Evolutionary conservation across 106 monocot species (phyloP).

Genomic region (Chionographis japonica): DNA sequence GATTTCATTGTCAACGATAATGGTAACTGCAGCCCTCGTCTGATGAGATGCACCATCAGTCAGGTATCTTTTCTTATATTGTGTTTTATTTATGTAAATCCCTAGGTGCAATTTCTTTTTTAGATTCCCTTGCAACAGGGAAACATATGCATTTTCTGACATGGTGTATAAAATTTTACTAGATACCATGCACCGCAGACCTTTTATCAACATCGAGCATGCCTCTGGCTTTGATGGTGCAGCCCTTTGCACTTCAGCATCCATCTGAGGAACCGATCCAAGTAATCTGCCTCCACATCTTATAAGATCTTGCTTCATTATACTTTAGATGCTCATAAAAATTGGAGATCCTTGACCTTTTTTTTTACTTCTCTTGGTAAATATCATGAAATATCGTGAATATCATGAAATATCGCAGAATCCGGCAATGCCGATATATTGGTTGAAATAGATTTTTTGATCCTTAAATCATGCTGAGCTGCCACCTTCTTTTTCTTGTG

Average conservation of each 20-base stretch:
- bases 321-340: neutral
- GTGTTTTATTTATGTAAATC: neutral
- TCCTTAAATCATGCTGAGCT: too few relatives aligned
- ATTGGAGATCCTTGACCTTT: too few relatives aligned
- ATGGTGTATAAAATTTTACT: constrained; percentile 2
- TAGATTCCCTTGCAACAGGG: too few relatives aligned
- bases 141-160: neutral
- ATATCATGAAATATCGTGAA: too few relatives aligned
- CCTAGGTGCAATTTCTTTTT: neutral
- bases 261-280: constrained; percentile 94
- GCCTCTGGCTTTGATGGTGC: constrained; percentile 89
- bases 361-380: too few relatives aligned
- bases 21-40: constrained; percentile 95
- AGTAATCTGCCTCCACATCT: constrained; percentile 22
- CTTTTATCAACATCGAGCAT: constrained; percentile 84
- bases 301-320: neutral
- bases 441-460: too few relatives aligned
- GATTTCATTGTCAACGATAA: constrained; percentile 85
- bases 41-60: constrained; percentile 95
- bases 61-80: constrained; percentile 39
- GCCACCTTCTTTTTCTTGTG: too few relatives aligned
- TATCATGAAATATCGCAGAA: too few relatives aligned
- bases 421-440: too few relatives aligned
- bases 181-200: constrained; percentile 92
- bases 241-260: constrained; percentile 86